Evolutionary conservation across 306 rosid species (phyloP).

Genomic region (Cotoneaster glaucophyllus): DNA sequence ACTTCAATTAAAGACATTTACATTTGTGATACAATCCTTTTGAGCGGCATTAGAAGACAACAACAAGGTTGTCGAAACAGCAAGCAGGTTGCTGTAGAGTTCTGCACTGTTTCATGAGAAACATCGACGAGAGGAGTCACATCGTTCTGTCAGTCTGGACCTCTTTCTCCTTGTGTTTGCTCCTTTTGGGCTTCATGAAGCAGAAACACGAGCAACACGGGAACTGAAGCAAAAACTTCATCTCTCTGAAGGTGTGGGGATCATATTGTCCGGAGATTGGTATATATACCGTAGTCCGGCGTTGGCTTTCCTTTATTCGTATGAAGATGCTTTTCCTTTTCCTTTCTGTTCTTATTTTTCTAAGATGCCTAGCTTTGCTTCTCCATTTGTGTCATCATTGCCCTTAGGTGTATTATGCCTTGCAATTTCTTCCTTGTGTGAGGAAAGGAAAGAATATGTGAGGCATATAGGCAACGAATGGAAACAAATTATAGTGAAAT

Average conservation of each 20-base stretch:
- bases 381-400: slow-evolving; percentile 1
- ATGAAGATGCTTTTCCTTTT: slow-evolving; percentile 17
- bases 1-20: background rate
- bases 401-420: background rate
- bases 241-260: slow-evolving; percentile 21
- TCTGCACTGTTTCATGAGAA: slow-evolving; percentile 11
- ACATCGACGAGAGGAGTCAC: background rate
- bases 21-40: slow-evolving; percentile 10
- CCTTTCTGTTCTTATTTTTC: background rate
- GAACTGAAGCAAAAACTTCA: slow-evolving; percentile 49
- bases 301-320: background rate
- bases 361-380: slow-evolving; percentile 32
- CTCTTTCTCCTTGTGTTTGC: slow-evolving; percentile 43
- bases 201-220: slow-evolving; percentile 62
- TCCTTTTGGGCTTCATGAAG: slow-evolving; percentile 34
- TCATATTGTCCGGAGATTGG: slow-evolving; percentile 10
- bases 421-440: background rate
- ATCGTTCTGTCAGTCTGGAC: slow-evolving; percentile 27
- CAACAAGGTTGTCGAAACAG: background rate
- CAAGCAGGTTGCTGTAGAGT: background rate
- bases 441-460: background rate
- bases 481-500: background rate
- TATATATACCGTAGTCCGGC: slow-evolving; percentile 12
- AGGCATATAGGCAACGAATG: background rate
- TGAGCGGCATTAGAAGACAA: slow-evolving; percentile 4